Evolutionary conservation across 805 yeast genomes (phyloP), one percentile per base, ranked within the genome.

Genomic region (Torulaspora quercuum): DNA sequence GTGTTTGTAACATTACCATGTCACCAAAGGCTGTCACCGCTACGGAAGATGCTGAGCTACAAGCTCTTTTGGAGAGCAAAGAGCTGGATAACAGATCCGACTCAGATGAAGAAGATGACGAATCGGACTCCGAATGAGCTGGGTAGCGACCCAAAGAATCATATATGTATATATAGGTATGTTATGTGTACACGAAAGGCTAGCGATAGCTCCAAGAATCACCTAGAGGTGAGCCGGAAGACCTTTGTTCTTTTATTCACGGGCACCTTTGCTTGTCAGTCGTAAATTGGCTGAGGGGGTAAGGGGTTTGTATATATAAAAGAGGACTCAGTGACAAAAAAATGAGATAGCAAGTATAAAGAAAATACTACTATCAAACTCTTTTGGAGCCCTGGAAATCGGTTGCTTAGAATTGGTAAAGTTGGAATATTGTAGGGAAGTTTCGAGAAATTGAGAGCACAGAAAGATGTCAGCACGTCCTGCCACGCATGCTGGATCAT

Each of bases 21-120:
- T 90, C 95, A 54, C 97, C 98, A 59, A 90, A 89, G 78, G 97
- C 97, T 27, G 97, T 92, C 50, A 88, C 97, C 39, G 97, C 95
- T 44, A 85, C 92, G 43, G 98, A 92, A 64, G 98, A 92, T 64
- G 97, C 96, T 43, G 97, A 89, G 68, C 77, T 92, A 59, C 95
- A 88, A 67, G 95, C 95, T 44, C 76, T 92, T 49, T 80, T 92
- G 77, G 97, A 90, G 68, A 77, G 85, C 61, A 85, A 87, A 61
- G 97, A 87, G 70, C 73, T 82, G 59, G 96, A 86, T 63, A 89
- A 84, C 59, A 78, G 80, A 61, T 80, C 81, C 54, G 88, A 84
- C 41, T 82, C 87, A 32, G 89, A 83, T 40, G 95, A 84, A 50
- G 92, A 80, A 42, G 80, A 75, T 21, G 74, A 72, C 37, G 75